Base-by-base conservation (phyloP, 129 eudicot species). In the Kitagawia praeruptora region DNA sequence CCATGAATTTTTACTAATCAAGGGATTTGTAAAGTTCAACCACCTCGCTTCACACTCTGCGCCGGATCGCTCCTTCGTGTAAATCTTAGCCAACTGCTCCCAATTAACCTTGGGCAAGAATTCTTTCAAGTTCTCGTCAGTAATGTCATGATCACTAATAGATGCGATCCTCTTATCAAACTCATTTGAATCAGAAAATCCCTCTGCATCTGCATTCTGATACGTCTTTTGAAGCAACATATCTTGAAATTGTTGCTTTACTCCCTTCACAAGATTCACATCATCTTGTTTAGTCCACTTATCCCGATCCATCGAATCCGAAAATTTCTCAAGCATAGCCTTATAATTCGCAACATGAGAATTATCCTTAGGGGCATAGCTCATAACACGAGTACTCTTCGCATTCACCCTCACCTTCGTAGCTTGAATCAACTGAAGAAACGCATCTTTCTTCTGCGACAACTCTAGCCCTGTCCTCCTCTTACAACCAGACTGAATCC, bases 41-140 rank as follows among this genome's bases (percentile, higher is more conserved):
- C 92, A 94, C 87, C 96, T 91, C 58, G 93, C 84, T 86, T 91
- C 86, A 82, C 98, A 94, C 87, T 94, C 98, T 42, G 85, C 86
- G 53, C 97, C 97, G 79, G 96, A 81, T 19, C 93, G 89, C 21
- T 84, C 82, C 54, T 81, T 56, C 71, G 83, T 61, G 79, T 89
- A 77, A n/a, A n/a, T n/a, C n/a, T n/a, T n/a, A n/a, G 93, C 87
- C 80, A 94, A 80, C 45, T 83, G 84, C 37, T 88, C 90, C 98
- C 98, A 94, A 25, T 91, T 82, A 76, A 94, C 93, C 85, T 85
- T 86, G 53, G 89, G 91, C 78, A 88, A 83, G 76, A 94, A 91
- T 58, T 38, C 48, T 79, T 86, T 88, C 61, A 93, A 84, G 56
- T 79, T 84, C 80, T 93, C 89, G 21, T 86, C 83, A 28, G 98